phyloP scores from a whole-genome alignment of 2,329 filamentous ascomycete genomes.

The Seiridium unicorne region DNA sequence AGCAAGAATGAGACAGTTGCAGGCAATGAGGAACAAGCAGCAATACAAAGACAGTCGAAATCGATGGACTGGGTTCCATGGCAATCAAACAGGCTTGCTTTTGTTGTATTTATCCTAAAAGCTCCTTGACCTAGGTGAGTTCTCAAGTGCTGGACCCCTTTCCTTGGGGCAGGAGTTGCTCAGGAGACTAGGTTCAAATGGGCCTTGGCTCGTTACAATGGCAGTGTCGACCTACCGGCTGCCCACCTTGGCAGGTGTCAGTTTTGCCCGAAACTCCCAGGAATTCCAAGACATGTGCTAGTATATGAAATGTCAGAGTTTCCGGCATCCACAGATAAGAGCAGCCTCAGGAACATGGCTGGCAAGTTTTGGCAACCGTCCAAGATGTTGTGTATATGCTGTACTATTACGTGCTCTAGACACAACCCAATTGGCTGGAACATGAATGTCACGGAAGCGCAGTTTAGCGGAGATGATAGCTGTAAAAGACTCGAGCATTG shows the following conservation, averaged over 20 bases:
- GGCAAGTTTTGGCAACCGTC: not conserved
- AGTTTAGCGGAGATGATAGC: not conserved
- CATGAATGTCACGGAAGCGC: not conserved
- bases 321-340: constrained; percentile 5
- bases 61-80: too few relatives aligned
- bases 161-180: not conserved
- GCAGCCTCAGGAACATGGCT: not conserved
- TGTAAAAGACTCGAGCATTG: not conserved
- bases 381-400: constrained; percentile 3
- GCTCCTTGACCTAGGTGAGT: not conserved
- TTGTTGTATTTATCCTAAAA: not conserved
- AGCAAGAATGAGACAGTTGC: not conserved
- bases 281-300: not conserved
- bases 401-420: constrained; percentile 6
- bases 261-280: not conserved
- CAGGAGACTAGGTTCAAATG: not conserved
- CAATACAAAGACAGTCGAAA: not conserved
- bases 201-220: constrained; percentile 3
- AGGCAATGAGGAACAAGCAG: not conserved
- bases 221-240: constrained; percentile 7
- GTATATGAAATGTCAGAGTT: not conserved
- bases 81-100: too few relatives aligned
- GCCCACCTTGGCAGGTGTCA: constrained; percentile 10
- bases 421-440: not conserved
- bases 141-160: not conserved